Conservation (phyloP, 2,329 filamentous ascomycete genomes). For the Beauveria australis region DNA sequence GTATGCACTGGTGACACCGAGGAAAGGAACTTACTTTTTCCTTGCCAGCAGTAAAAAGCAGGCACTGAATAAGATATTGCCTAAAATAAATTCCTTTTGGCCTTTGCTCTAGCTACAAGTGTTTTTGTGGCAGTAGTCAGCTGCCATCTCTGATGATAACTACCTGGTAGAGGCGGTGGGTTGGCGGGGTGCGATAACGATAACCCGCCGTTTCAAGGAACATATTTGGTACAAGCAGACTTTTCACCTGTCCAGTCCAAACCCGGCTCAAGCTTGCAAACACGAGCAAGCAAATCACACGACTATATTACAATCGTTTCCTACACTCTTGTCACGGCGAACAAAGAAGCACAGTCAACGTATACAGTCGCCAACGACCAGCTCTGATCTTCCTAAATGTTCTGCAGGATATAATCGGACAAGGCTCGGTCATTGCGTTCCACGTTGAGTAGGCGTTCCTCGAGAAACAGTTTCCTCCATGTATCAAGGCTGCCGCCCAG, state of each 20-base stretch:
- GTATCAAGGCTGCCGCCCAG: too few relatives aligned
- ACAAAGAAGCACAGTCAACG: background rate
- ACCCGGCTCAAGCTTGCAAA: background rate
- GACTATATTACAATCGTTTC: too few relatives aligned
- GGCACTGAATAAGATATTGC: background rate
- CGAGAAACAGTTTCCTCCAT: too few relatives aligned
- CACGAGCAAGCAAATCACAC: background rate
- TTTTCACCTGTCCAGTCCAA: background rate
- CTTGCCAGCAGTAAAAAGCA: background rate
- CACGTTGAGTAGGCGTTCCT: too few relatives aligned
- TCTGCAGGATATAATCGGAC: too few relatives aligned
- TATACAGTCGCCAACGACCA: background rate
- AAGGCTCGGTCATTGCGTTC: too few relatives aligned
- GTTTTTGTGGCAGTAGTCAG: background rate
- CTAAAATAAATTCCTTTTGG: too few relatives aligned
- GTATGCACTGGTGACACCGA: background rate
- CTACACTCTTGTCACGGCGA: background rate
- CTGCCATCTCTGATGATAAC: too few relatives aligned
- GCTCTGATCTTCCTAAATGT: too few relatives aligned
- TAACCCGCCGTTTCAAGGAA: slow-evolving; percentile 21
- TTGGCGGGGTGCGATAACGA: slow-evolving; percentile 31
- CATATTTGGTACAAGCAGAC: background rate
- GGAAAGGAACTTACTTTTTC: background rate
- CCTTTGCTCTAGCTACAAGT: background rate
- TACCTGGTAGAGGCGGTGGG: background rate